phyloP scores from a whole-genome alignment of 2,329 filamentous ascomycete genomes.

The Aureobasidium uvarum region DNA sequence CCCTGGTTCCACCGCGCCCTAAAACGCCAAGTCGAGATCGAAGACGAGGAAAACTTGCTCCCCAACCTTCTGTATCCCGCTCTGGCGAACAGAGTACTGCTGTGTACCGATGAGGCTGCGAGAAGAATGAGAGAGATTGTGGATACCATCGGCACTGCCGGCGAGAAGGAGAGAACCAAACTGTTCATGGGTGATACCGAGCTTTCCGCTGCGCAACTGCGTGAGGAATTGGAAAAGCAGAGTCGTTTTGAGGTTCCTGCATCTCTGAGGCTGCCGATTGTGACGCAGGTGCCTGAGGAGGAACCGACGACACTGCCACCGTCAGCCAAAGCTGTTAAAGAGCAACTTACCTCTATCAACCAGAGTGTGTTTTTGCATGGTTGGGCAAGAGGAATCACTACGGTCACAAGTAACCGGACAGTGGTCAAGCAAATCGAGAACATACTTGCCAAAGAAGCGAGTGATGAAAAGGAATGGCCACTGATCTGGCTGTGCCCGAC shows the following conservation, averaged over 20 bases:
- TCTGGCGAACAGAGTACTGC: slow-evolving; percentile 55
- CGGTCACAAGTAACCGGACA: slow-evolving; percentile 68
- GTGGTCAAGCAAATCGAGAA: slow-evolving; percentile 65
- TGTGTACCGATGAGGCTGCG: slow-evolving; percentile 66
- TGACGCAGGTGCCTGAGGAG: slow-evolving; percentile 23
- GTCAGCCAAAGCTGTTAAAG: slow-evolving; percentile 46
- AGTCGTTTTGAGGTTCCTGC: background rate
- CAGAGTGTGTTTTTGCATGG: slow-evolving; percentile 70
- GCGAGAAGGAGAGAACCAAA: slow-evolving; percentile 59
- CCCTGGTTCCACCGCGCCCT: slow-evolving; percentile 61
- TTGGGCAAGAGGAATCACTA: slow-evolving; percentile 63
- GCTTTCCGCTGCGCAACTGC: background rate
- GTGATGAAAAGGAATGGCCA: slow-evolving; percentile 54
- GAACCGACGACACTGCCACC: slow-evolving; percentile 45
- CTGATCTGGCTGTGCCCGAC: slow-evolving; percentile 64
- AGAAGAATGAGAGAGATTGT: slow-evolving; percentile 67
- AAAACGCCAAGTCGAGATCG: slow-evolving; percentile 62
- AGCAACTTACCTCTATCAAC: slow-evolving; percentile 61
- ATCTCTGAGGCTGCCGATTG: slow-evolving; percentile 58
- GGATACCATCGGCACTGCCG: slow-evolving; percentile 59
- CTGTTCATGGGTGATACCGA: slow-evolving; percentile 55
- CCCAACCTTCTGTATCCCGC: slow-evolving; percentile 62
- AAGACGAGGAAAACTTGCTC: slow-evolving; percentile 60
- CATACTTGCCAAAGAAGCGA: slow-evolving; percentile 54
- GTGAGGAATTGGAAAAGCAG: background rate